A percentile compares a stretch with the other conserved stretches of the same genome.
Conservation (phyloP, 345 rosid species). For the Pelargonium nanum region DNA sequence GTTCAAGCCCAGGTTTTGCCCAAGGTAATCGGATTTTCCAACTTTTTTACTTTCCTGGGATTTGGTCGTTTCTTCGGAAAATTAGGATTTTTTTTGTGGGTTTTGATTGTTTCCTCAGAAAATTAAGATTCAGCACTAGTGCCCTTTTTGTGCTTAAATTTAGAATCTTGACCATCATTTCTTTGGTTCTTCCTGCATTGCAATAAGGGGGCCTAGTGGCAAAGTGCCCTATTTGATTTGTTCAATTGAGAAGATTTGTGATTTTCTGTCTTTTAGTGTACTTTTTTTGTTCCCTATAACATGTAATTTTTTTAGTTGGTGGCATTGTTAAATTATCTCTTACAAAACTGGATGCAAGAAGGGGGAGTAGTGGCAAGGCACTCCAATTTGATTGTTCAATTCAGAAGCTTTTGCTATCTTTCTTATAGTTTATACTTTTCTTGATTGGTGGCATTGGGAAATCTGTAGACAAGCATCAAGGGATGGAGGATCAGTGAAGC, state of each 20-base stretch:
- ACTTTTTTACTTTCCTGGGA: background rate
- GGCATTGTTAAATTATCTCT: too few species aligned
- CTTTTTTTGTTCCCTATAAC: too few species aligned
- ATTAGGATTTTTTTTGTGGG: background rate
- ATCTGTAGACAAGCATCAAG: conserved; percentile 36
- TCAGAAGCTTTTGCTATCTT: background rate
- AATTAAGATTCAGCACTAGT: background rate
- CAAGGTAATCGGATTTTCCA: conserved; percentile 33
- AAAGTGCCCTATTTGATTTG: background rate
- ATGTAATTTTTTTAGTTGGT: too few species aligned
- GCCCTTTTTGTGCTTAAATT: background rate
- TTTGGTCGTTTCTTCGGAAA: background rate
- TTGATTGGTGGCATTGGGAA: conserved; percentile 5
- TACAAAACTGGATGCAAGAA: background rate
- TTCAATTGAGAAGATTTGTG: too few species aligned
- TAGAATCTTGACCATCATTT: background rate
- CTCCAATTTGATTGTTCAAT: background rate
- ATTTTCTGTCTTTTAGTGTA: too few species aligned
- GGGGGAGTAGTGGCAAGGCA: background rate
- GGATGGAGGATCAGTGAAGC: conserved; percentile 24
- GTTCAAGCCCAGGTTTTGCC: conserved; percentile 53
- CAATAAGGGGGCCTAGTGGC: too few species aligned
- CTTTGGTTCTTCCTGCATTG: background rate
- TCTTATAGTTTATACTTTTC: background rate
- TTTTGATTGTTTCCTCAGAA: background rate